Evolutionary conservation across 495 filamentous ascomycete genomes (phyloP), one percentile per base, ranked within the genome.

Genomic region (Podospora comata): DNA sequence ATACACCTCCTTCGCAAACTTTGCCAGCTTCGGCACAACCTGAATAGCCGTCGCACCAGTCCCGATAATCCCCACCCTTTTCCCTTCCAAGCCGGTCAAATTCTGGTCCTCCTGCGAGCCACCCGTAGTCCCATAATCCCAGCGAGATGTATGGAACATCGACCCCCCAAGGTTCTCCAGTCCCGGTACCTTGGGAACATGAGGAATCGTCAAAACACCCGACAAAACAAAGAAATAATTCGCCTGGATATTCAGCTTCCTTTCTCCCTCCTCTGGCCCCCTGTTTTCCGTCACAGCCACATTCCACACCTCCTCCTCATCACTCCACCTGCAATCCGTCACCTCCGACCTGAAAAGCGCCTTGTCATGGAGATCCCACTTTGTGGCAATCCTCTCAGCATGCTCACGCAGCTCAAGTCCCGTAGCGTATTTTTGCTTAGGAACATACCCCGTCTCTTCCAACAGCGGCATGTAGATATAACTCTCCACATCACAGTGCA

Each of bases 381-480:
- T 72, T 60, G 75, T 68, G 16, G 76, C 80, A 3, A 83, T 73
- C 1, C 71, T 65, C 15, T 83, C 66, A 11, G 81, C 75, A 68
- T 88, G 78, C 39, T 82, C 72, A 2, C 79, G 75, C 19, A 87
- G 76, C 74, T 87, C 85, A 0, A 73, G 30, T 2, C 84, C 84
- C 1, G 74, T 58, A 0, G 77, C 69, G 65, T 85, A 86, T 60
- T 78, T 80, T 18, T 79, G 75, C 26, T 72, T 79, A 0, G 86
- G 87, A 64, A 87, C 76, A 68, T 85, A 88, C 0, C 82, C 85
- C 3, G 81, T 88, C 72, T 88, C 87, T 55, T 89, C 87, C n/a
- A 89, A 75, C 15, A 86, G 71, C 0, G 87, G 86, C 75, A 90
- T 68, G 67, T 86, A 86, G 5, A 74, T 65, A 65, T 85, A 85